Evolutionary conservation across 2,329 filamentous ascomycete genomes (phyloP), one percentile per base, ranked within the genome.

Genomic region (Fusarium dimerum): DNA sequence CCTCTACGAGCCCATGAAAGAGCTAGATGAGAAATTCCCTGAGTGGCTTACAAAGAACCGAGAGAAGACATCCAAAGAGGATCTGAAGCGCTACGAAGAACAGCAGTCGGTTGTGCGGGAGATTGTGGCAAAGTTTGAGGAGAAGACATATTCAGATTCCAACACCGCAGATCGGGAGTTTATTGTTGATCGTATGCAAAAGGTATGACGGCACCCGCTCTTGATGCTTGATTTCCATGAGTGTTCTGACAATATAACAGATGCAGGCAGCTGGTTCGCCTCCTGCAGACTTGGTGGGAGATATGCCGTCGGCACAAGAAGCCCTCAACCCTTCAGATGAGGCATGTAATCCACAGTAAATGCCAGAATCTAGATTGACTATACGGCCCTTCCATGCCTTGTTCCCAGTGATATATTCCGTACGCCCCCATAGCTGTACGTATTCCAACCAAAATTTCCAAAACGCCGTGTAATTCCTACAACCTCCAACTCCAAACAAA

Each of bases 1-100:
- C 57, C 75, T 99, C 46, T 97, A 97, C 70, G 93, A 99, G 75
- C 94, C 94, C 3, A 97, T 99, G 92, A 96, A 96, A 77, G 94
- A 99, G 74, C 78, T 99, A 44, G 78, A 96, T 70, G 88, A 90
- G 48, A 97, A 97, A 73, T 99, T 94, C 68, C 93, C 92, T 0
- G 85, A 75, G 2, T 99, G 94, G 93, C 80, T 99, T 70, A 82
- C 83, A 64, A 87, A 89, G 73, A 93, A 97, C 70, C 78, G 79
- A 62, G 81, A 75, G 40, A 84, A 77, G 20, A 86, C 85, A 47
- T 74, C 86, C 2, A 73, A 81, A 47, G 90, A 89, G 45, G 93
- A 97, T 66, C 70, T 92, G 68, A 83, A 85, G 67, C 79, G 92
- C 52, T 97, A 95, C 69, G 80, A 89, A 70, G 84, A 88, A 71